Base-by-base conservation (phyloP, 2,329 filamentous ascomycete species). In the Lojkania enalia region DNA sequence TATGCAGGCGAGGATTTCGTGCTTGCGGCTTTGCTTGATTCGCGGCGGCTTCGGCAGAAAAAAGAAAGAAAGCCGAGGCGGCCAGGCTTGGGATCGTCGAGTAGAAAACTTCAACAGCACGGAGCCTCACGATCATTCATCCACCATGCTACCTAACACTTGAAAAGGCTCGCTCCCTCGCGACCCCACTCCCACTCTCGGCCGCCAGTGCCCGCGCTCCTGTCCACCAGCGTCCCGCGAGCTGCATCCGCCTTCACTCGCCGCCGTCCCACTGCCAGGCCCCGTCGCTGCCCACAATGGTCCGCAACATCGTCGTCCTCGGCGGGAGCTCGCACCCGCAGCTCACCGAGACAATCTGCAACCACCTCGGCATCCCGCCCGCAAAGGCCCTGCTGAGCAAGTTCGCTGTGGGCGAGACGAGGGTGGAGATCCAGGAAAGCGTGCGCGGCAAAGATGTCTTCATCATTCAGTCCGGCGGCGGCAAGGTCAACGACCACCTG, bases 391-490 rank as follows among this genome's bases (percentile, higher is more conserved):
- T 91, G 50, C 83, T 97, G 38, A 82, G 79, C 66, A 96, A 96
- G 75, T 99, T 99, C 76, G 89, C 90, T 21, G 90, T 94, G 40
- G 94, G 94, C 57, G 94, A 97, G 76, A 95, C 88, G 57, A 85
- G 92, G 43, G 92, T 95, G 52, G 94, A 97, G 73, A 95, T 99
- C 64, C 82, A 91, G 70, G 94, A 99, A 72, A 96, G 90, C 12
- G 94, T 99, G 39, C 87, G 94, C 60, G 94, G 89, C 60, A 99
- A 99, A 72, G 94, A 99, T 83, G 94, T 96, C 69, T 99, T 95
- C 76, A 96, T 97, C 68, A 90, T 99, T 63, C 92, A 97, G 73
- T 94, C 90, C 31, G 90, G 90, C 58, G 89, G 89, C 58, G 90
- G 90, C 53, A 88, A 87, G 62, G 89, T 96, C 74, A 99, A 99